Evolutionary conservation across 805 yeast species (phyloP), one percentile per base, ranked within the genome.

Genomic region (Saccharomycopsis sp.): DNA sequence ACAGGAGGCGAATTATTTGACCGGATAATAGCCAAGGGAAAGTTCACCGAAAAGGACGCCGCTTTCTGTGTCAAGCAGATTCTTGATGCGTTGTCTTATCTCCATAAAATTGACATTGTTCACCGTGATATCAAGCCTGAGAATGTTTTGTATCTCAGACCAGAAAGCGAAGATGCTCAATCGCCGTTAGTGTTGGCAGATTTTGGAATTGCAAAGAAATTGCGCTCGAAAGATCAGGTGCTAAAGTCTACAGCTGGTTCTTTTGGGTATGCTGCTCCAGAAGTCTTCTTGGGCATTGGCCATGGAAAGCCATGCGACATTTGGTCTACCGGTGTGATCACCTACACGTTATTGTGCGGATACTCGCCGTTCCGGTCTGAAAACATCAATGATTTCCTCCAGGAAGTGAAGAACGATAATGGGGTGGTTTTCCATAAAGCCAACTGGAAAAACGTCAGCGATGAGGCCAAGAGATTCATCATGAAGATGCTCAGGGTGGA

Each of bases 201-300:
- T 73, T 93, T 93, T 71, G 99, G 99, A 54, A 94, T 93, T 62
- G 97, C 98, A 38, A 89, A 89, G 70, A 79, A 82, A 65, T 74
- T 93, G 63, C 76, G 78, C 59, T 70, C 77, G 12, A 78, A 82
- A 2, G 80, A 83, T 64, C 89, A 87, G 58, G 74, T 81, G 60
- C 75, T 89, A 60, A 83, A 78, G 35, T 75, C 86, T 22, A 85
- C 88, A 49, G 96, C 97, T 0, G 98, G 98, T 0, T 88, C 97
- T 0, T 85, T 89, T 72, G 98, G 99, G 1, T 93, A 93, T 70
- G 97, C 96, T 38, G 98, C 98, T 0, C 99, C 99, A 0, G 99
- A 93, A 68, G 91, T 93, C 5, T 78, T 93, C 44, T 73, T 84
- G 49, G 84, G 87, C 15, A 75, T 78, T 47, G 98, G 97, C 7